Evolutionary conservation across 176 grass and related monocot genomes (phyloP), one percentile per base, ranked within the genome.

Genomic region (Canna indica): DNA sequence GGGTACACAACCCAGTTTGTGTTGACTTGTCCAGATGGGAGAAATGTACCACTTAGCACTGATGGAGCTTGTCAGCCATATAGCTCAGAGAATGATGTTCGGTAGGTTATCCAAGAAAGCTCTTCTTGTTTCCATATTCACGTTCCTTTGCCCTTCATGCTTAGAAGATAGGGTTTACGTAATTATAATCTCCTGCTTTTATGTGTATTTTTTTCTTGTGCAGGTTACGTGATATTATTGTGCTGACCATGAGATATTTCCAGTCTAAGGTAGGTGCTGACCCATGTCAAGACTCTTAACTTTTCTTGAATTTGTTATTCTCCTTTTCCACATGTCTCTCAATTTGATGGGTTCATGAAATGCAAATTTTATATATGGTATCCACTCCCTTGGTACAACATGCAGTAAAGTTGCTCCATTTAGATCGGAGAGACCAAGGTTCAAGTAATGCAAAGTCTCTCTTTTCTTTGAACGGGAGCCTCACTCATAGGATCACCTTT

Each of bases 141-240:
- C 2, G 11, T 20, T 38, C 63, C 28, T 36, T 64, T 16, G 1
- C 47, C 45, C 39, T 52, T 34, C 11, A 33, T 64, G 36, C 41
- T 25, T 3, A 27, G 32, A 27, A 20, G n/a, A n/a, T n/a, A n/a
- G n/a, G n/a, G n/a, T n/a, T n/a, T n/a, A n/a, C 3, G 25, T 17
- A 25, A 36, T 28, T 41, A n/a, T 54, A 16, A 5, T 22, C 7
- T 31, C 27, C 12, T 69, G 20, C 68, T 48, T 28, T n/a, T 70
- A 18, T 15, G 28, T 14, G 3, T 47, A 42, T 18, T 50, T n/a
- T n/a, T n/a, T 20, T 50, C n/a, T 17, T 69, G 14, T 81, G 73
- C 75, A 96, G 93, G 70, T 85, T 83, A 52, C 88, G 88, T 7
- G 93, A 96, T 77, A 65, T 96, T 47, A 91, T 96, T n/a, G 93